Evolutionary conservation across 768 basidiomycete genomes (phyloP).

Genomic region (Pulveroboletus frians): DNA sequence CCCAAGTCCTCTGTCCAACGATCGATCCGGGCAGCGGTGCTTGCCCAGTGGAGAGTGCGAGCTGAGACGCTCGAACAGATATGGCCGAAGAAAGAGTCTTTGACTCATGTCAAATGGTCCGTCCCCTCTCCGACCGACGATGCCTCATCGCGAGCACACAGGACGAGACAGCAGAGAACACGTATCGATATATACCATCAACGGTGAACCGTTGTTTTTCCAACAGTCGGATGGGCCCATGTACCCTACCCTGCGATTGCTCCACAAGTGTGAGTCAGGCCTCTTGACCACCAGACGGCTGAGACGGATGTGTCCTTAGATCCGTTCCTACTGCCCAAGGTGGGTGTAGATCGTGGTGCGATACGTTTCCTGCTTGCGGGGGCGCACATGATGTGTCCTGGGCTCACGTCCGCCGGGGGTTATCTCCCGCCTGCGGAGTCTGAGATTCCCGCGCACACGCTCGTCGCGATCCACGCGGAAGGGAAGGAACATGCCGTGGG

Average conservation of each 20-base stretch:
- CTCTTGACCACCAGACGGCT: background rate
- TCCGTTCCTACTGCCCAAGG: conserved; percentile 83
- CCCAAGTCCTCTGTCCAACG: conserved; percentile 93
- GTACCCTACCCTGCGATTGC: conserved; percentile 79
- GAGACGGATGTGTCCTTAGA: conserved; percentile 44
- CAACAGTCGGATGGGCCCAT: conserved; percentile 95
- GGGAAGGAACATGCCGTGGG: conserved; percentile 91
- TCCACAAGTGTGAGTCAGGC: conserved; percentile 79
- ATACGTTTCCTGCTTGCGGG: conserved; percentile 95
- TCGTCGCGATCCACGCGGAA: conserved; percentile 93
- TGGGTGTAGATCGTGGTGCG: conserved; percentile 91
- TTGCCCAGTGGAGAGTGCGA: conserved; percentile 80
- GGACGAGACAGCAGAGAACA: conserved; percentile 77
- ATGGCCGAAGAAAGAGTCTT: conserved; percentile 98
- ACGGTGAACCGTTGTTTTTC: conserved; percentile 86
- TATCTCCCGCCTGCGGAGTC: conserved; percentile 70
- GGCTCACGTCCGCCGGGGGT: conserved; percentile 89
- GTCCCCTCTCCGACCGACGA: conserved; percentile 6
- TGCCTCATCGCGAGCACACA: conserved; percentile 13
- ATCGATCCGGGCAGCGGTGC: conserved; percentile 70
- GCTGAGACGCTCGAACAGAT: conserved; percentile 81
- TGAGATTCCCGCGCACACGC: conserved; percentile 60
- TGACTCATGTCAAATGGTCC: conserved; percentile 89
- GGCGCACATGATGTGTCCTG: conserved; percentile 96
- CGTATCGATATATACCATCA: conserved; percentile 86